Conservation (phyloP, 2,329 filamentous ascomycete species). For the Malbranchea zuffiana region DNA sequence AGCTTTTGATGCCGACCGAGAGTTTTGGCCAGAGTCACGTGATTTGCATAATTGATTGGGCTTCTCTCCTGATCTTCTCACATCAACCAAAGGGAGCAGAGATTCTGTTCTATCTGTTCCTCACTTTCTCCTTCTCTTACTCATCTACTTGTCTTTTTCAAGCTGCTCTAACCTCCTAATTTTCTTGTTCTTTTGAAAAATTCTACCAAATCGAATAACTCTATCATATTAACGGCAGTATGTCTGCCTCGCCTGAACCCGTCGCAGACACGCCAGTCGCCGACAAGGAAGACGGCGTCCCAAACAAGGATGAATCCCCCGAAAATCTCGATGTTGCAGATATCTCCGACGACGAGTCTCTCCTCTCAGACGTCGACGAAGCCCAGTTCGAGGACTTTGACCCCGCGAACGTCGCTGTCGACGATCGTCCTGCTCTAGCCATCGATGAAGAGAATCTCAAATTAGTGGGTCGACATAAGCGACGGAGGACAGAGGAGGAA, state of each 20-base stretch:
- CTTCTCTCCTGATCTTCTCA: no score
- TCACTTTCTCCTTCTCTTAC: background rate
- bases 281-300: constrained; percentile 13
- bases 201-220: background rate
- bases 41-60: no score
- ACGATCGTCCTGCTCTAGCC: constrained; percentile 47
- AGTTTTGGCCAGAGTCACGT: no score
- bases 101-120: no score
- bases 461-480: constrained; percentile 51
- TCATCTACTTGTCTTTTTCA: no score
- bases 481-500: constrained; percentile 51
- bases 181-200: no score
- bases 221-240: constrained; percentile 13
- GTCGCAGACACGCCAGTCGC: constrained; percentile 11
- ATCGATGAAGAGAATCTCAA: constrained; percentile 53
- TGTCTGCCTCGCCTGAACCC: constrained; percentile 32
- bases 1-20: no score
- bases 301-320: constrained; percentile 10
- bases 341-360: constrained; percentile 50
- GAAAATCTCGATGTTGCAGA: constrained; percentile 29
- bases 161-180: no score
- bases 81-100: no score
- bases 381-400: constrained; percentile 56
- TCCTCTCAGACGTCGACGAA: constrained; percentile 54
- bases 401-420: constrained; percentile 48